These are phyloP conservation scores for Colletotrichum australisinense DNA, from an alignment of 2,329 filamentous ascomycete genomes.

Conservation along the genomic window DNA sequence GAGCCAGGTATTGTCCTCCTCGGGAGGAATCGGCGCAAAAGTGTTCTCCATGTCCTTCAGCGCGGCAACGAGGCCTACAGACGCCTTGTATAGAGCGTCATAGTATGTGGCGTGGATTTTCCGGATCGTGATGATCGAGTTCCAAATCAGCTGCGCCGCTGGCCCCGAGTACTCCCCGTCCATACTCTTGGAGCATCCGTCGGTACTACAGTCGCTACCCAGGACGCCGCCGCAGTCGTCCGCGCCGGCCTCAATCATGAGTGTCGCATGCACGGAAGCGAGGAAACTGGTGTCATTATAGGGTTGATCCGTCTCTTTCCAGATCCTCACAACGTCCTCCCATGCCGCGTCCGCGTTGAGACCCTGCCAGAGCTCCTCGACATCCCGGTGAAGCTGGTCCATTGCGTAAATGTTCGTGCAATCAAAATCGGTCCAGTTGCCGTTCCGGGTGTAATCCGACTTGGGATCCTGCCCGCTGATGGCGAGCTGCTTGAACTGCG, in stretches of 20 bases:
- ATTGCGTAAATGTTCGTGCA: neutral
- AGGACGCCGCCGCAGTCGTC: neutral
- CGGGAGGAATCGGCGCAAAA: constrained; percentile 43
- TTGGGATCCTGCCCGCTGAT: neutral
- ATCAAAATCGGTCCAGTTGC: constrained; percentile 31
- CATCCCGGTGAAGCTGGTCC: neutral
- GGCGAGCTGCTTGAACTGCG: constrained; percentile 26
- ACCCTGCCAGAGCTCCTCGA: constrained; percentile 40
- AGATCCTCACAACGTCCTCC: constrained; percentile 40
- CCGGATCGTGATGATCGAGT: constrained; percentile 41
- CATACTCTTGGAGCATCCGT: constrained; percentile 12
- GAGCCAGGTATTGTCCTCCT: constrained; percentile 40
- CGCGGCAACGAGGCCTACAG: neutral
- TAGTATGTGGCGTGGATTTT: constrained; percentile 14
- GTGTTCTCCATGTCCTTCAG: constrained; percentile 35
- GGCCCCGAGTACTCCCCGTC: constrained; percentile 35
- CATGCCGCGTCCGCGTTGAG: constrained; percentile 41
- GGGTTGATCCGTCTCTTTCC: constrained; percentile 32
- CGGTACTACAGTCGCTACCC: neutral
- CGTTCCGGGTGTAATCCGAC: constrained; percentile 6
- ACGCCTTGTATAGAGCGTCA: neutral
- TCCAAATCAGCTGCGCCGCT: constrained; percentile 40
- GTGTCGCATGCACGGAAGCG: constrained; percentile 27
- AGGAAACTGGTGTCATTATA: constrained; percentile 25
- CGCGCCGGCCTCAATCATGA: neutral